Base-by-base conservation (phyloP, 768 basidiomycete species). In the Tremella fuciformis region DNA sequence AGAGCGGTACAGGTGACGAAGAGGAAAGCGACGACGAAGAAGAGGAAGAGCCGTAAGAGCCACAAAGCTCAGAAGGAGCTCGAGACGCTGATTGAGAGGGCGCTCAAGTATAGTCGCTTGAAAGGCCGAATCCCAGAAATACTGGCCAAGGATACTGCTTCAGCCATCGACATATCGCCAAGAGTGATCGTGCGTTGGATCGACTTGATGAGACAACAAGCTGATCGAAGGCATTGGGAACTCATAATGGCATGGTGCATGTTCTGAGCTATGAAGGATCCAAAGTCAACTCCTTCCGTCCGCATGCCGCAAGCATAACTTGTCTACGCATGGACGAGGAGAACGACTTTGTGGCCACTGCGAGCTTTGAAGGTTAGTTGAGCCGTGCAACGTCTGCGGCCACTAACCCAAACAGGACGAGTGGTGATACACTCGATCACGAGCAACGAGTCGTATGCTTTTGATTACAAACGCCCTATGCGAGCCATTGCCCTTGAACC, bases 381-480 rank as follows among this genome's bases (percentile, higher is more conserved):
- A 11, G 11, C 11, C 29, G 39, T 44, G 16, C 48, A 3, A 19
- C 9, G 9, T 25, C 2, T 53, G 46, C 29, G 24, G 2, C 21
- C 39, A 53, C 61, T 62, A 24, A 62, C 48, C 29, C n/a, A 4
- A 11, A 74, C 24, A 96, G 93, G 93, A 79, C 89, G 92, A 81
- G 87, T 94, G 58, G 84, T 89, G 62, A 85, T 97, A 50, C 86
- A 88, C 67, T 91, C 92, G 0, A 77, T 91, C 11, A 85, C 86
- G 16, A 85, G 85, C 2, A 78, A 85, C 0, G 91, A 96, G 74
- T 83, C 85, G 2, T 91, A 94, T 71, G 81, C 83, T 8, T 92
- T 92, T 73, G 87, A 98, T 75, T 84, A 92, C 79, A 89, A 90
- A 69, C 85, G 96, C 11, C 94, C 93, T 1, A 86, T 98, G 82